Evolutionary conservation across 2,329 filamentous ascomycete genomes (phyloP), one percentile per base, ranked within the genome.

Genomic region (Fusarium siculi): DNA sequence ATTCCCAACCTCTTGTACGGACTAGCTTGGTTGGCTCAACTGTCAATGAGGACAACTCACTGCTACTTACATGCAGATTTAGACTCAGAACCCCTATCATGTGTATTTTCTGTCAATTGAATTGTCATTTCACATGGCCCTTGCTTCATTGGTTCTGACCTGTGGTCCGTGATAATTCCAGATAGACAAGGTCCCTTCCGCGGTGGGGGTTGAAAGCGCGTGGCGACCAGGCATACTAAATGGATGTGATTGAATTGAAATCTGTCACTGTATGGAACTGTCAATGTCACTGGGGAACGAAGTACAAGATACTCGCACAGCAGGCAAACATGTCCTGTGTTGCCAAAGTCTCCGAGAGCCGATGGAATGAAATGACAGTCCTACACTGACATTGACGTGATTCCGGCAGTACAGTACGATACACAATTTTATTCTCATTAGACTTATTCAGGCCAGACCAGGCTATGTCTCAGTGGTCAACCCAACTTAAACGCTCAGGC

Each of bases 121-220:
- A 66, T 70, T 69, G 55, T 56, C 72, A 74, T 46, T 59, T 63
- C 70, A 74, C 63, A 68, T 57, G 53, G 60, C 65, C 73, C 74
- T 67, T 74, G 73, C 72, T 73, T 67, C 50, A 77, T 77, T 76
- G 73, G 76, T 55, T 47, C 28, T 55, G 30, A 32, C 43, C 39
- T n/a, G 34, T 55, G 40, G 42, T 9, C 59, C 34, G 46, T 44
- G 40, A 65, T 56, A 47, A 63, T 43, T 46, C 68, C 57, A 53
- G 19, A 53, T 32, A 55, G 60, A 63, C 50, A 64, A 53, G 54
- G 59, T 62, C 67, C 49, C 59, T 71, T 43, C 40, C 40, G 42
- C 63, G 64, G 72, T 67, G 74, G 75, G 68, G 72, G 36, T 57
- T 66, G 47, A 66, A 58, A 66, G 67, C 57, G 70, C 56, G 62